Conservation (phyloP, 73 alveolate genomes). For the Tetrahymena thermophila region DNA sequence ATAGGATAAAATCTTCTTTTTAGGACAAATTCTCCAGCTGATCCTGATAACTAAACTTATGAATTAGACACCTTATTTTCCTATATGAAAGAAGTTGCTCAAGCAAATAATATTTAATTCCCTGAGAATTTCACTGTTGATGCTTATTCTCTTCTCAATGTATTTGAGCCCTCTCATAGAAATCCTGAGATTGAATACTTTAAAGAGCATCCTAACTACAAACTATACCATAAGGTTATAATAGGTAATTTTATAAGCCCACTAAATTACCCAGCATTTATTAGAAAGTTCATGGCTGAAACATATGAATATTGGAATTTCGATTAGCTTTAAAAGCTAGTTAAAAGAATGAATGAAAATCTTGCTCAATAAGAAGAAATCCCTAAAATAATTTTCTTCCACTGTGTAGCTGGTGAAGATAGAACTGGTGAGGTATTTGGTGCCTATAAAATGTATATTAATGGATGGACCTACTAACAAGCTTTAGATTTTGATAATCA, state of each 20-base stretch:
- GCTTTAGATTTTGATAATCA: neutral
- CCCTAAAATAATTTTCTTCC: neutral
- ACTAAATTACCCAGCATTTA: neutral
- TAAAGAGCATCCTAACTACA: neutral
- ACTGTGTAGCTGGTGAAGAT: neutral
- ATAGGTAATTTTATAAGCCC: neutral
- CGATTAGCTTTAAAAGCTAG: neutral
- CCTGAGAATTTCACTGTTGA: neutral
- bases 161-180: neutral
- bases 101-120: neutral
- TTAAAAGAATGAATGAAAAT: neutral
- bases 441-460: neutral
- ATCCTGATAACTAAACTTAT: neutral
- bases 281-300: neutral
- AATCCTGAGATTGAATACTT: neutral
- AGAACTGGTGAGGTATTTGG: neutral
- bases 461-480: neutral
- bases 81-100: neutral
- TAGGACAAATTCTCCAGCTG: neutral
- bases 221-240: neutral
- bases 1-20: neutral
- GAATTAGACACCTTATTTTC: neutral
- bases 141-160: neutral
- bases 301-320: neutral
- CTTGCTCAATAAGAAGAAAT: neutral